A percentile compares a stretch with the other conserved stretches of the same genome.
Evolutionary conservation across 352 stramenopile genomes (phyloP).

Genomic region (Pythium volutum): DNA sequence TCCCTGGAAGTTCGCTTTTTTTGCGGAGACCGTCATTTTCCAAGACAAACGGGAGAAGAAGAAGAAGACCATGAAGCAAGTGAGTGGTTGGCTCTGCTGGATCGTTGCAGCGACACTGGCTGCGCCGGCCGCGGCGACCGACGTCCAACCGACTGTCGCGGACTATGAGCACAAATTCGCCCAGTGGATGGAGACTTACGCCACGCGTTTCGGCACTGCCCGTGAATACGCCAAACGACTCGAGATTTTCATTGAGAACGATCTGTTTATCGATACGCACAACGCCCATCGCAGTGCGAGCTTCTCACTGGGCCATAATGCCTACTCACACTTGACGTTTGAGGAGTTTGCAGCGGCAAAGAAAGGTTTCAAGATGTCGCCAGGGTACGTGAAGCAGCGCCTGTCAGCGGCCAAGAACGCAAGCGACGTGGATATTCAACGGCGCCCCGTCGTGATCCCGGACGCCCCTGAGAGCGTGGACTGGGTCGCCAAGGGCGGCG

Average conservation of each 20-base stretch:
- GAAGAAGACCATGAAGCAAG: not conserved
- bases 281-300: constrained; percentile 67
- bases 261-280: constrained; percentile 86
- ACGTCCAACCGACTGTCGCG: constrained; percentile 10
- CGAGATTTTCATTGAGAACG: constrained; percentile 77
- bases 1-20: constrained; percentile 6
- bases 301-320: constrained; percentile 92
- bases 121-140: not conserved
- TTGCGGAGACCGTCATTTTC: not conserved
- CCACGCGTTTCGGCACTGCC: constrained; percentile 40
- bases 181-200: constrained; percentile 50
- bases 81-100: not conserved
- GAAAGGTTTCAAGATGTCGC: constrained; percentile 47
- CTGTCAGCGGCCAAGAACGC: constrained; percentile 16
- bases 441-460: constrained; percentile 24
- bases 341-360: constrained; percentile 91
- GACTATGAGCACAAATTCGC: constrained; percentile 74
- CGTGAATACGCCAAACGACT: constrained; percentile 64
- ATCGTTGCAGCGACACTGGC: not conserved
- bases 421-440: not conserved
- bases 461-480: constrained; percentile 79
- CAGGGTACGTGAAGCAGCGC: constrained; percentile 66
- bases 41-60: not conserved
- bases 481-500: constrained; percentile 93
- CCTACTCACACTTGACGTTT: constrained; percentile 94